Conservation (phyloP, 768 basidiomycete species). For the Tricholoma saponaceum region DNA sequence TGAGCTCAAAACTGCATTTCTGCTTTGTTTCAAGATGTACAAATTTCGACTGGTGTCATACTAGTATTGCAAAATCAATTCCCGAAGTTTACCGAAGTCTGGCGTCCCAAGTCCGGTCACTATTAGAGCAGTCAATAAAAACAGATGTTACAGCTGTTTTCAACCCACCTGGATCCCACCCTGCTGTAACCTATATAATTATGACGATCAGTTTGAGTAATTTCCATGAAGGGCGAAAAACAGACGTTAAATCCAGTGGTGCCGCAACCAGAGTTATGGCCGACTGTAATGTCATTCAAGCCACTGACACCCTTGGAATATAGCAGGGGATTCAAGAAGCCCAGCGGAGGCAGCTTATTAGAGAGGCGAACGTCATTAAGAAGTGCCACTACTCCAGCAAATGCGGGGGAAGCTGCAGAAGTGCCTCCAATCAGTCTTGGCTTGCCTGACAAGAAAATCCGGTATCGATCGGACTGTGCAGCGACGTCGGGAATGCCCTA, state of each 20-base stretch:
- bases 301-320: constrained; percentile 37
- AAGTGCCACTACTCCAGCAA: constrained; percentile 60
- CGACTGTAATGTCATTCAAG: constrained; percentile 57
- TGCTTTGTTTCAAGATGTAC: too few relatives aligned
- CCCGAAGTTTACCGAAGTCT: constrained; percentile 41
- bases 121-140: constrained; percentile 5
- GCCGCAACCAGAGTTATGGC: constrained; percentile 57
- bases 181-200: constrained; percentile 35
- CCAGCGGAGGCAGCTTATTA: constrained; percentile 40
- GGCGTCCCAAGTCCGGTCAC: constrained; percentile 27
- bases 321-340: constrained; percentile 64
- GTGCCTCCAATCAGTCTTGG: constrained; percentile 50
- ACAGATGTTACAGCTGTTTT: too few relatives aligned
- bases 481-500: constrained; percentile 61
- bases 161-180: constrained; percentile 57
- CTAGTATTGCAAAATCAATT: neutral
- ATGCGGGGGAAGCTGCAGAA: constrained; percentile 60
- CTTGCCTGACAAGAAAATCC: constrained; percentile 43
- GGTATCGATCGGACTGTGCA: constrained; percentile 27
- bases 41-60: too few relatives aligned
- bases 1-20: too few relatives aligned
- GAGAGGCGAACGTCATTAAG: constrained; percentile 59
- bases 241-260: constrained; percentile 64
- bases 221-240: constrained; percentile 6
- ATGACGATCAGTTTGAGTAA: neutral